Base-by-base conservation (phyloP, 1,284 basidiomycete genomes). In the Cutaneotrichosporon daszewskae region DNA sequence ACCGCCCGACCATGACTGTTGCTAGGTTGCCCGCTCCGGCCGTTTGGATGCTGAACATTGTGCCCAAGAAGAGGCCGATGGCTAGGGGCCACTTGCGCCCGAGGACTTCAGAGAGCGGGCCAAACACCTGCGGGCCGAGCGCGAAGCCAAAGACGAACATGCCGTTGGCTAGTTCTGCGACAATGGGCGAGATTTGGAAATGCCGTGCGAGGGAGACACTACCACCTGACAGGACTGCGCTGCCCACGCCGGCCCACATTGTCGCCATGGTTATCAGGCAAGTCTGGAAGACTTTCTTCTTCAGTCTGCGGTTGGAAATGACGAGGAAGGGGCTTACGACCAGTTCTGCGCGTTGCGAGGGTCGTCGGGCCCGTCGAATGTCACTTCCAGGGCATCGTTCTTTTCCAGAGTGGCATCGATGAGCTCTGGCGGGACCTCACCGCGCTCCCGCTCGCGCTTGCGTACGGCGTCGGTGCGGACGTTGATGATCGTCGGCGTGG, bases 321-420 rank as follows among this genome's bases (percentile, higher is more conserved):
- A 11, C 16, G 10, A 11, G 22, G 1, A 12, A 8, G 9, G 17
- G 3, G 46, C 49, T 47, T 35, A 51, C 49, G 72, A 57, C 83
- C 84, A 85, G 66, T 84, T 84, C 60, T 78, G 78, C 0, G 83
- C 81, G 60, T 84, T 84, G 17, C 64, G 62, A 4, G 77, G 78
- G 62, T 84, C 81, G 35, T 79, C 68, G 0, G 77, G 76, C 1
- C 78, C 77, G 34, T 82, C 77, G 77, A 81, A 84, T 32, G 79
- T 76, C 10, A 84, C 77, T 7, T 35, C 31, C 39, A 43, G 50
- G n/a, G 24, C 23, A 27, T 50, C 40, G 17, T 19, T 24, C 32
- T 50, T 47, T 35, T 53, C 51, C 6, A 38, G 34, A 6, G 46
- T 18, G 8, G 47, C 47, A 25, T 41, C 38, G 20, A 53, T 41